A percentile compares a stretch with the other conserved stretches of the same genome.
Conservation (phyloP, 2,329 filamentous ascomycete genomes). For the Arthrobotrys sphaeroides region DNA sequence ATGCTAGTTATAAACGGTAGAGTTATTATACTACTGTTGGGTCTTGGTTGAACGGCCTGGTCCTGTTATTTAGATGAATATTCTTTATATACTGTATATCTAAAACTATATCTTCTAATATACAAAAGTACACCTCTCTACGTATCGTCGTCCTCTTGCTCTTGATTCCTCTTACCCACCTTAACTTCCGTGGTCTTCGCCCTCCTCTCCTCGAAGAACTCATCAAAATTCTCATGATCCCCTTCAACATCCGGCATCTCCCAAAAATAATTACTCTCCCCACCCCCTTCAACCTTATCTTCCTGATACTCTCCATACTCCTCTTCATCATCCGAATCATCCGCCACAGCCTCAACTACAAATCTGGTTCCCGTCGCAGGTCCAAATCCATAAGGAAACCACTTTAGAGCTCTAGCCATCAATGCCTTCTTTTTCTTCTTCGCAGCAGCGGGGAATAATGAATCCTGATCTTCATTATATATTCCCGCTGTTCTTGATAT, state of each 20-base stretch:
- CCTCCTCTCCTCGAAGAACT: slow-evolving; percentile 45
- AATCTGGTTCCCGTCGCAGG: slow-evolving; percentile 63
- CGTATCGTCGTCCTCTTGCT: slow-evolving; percentile 8
- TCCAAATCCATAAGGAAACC: slow-evolving; percentile 65
- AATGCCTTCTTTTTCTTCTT: slow-evolving; percentile 61
- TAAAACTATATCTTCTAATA: background rate
- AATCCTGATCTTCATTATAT: background rate
- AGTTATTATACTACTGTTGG: too few relatives aligned
- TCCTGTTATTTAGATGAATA: too few relatives aligned
- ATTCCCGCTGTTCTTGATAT: background rate
- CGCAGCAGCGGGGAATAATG: slow-evolving; percentile 60
- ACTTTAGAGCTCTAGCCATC: slow-evolving; percentile 63
- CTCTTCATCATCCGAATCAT: slow-evolving; percentile 63
- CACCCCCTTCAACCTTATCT: slow-evolving; percentile 57
- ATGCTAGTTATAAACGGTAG: too few relatives aligned
- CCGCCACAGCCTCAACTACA: slow-evolving; percentile 64
- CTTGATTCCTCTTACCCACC: background rate
- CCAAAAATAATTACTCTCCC: slow-evolving; percentile 27
- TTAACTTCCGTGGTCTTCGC: slow-evolving; percentile 22
- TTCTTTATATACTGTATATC: too few relatives aligned
- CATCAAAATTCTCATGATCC: slow-evolving; percentile 38
- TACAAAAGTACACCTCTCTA: background rate
- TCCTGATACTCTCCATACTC: slow-evolving; percentile 63
- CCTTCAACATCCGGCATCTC: slow-evolving; percentile 34
- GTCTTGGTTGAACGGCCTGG: too few relatives aligned